Evolutionary conservation across 345 rosid species (phyloP), one percentile per base, ranked within the genome.

Genomic region (Iberis pinnata): DNA sequence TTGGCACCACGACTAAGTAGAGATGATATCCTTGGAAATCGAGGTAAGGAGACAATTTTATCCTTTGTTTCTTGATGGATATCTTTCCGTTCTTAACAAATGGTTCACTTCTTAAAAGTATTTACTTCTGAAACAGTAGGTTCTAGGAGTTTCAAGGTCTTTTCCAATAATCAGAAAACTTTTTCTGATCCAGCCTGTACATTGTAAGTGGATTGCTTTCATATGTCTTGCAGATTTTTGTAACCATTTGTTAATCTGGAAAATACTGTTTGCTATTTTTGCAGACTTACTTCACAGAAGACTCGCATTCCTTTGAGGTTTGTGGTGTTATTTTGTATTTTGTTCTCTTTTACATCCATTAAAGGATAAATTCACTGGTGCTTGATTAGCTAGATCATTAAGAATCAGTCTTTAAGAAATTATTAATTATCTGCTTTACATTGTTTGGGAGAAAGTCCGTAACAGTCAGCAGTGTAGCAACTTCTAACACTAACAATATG

Each of bases 141-240:
- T 17, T 56, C 39, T 43, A 55, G 70, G 39, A 68, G 58, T 64
- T 70, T 87, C 29, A 83, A 67, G 59, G 55, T 87, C 37, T 79
- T 53, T 29, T 41, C 81, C 0, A 84, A 78, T 45, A 70, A 63
- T 59, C 53, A 43, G 13, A 76, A 76, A 58, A 43, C 18, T n/a
- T n/a, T n/a, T n/a, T n/a, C n/a, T 45, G 83, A 70, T 53, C 56
- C 61, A 2, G 49, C 50, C 0, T 14, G 49, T 62, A 22, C 54
- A 57, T 24, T 56, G 93, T 84, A 75, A 78, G 89, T 71, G 43
- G 9, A 31, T 38, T 20, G 39, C 49, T 31, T 9, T 8, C 15
- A 33, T 27, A 14, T 9, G 39, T 43, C 14, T 44, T 12, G 32
- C 33, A 36, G 0, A 10, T 19, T 8, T 35, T 20, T 5, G 26